Percentiles rank a stretch among this genome's conserved stretches.
Evolutionary conservation across 2,329 filamentous ascomycete species (phyloP).

Genomic region (Dactylellina haptotyla): DNA sequence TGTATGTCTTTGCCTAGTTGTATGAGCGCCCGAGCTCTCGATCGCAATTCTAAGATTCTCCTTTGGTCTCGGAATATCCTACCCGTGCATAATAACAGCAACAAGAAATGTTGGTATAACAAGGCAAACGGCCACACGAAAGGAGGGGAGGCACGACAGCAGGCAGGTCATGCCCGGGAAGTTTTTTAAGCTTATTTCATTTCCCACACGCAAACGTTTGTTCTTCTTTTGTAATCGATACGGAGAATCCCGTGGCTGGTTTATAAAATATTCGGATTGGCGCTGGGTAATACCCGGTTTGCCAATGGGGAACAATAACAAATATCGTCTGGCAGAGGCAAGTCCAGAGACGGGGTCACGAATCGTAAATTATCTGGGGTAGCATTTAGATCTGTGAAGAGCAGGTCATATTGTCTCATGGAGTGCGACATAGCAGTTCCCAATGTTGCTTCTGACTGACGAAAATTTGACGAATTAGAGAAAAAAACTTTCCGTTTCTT

Average conservation of each 20-base stretch:
- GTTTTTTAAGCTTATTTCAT: constrained; percentile 43
- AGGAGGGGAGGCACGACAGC: background rate
- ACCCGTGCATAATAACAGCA: background rate
- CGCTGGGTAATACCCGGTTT: background rate
- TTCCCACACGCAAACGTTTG: background rate
- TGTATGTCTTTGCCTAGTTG: constrained; percentile 16
- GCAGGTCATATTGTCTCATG: constrained; percentile 42
- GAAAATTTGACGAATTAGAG: constrained; percentile 15
- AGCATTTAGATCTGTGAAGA: constrained; percentile 11
- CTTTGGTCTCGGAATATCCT: constrained; percentile 12
- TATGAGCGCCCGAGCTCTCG: constrained; percentile 43
- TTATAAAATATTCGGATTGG: background rate
- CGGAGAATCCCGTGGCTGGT: constrained; percentile 24
- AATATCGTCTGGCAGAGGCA: constrained; percentile 5
- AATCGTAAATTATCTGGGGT: constrained; percentile 17
- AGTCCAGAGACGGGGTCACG: background rate
- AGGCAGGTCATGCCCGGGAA: constrained; percentile 1
- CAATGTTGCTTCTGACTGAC: background rate
- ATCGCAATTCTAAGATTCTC: constrained; percentile 22
- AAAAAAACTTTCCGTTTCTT: constrained; percentile 42
- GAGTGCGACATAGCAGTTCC: constrained; percentile 25
- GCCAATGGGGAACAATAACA: background rate
- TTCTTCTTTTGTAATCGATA: constrained; percentile 5
- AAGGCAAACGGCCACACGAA: background rate
- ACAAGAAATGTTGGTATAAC: background rate